phyloP scores from a whole-genome alignment of 768 basidiomycete genomes.

The Erythrobasidium yunnanense region DNA sequence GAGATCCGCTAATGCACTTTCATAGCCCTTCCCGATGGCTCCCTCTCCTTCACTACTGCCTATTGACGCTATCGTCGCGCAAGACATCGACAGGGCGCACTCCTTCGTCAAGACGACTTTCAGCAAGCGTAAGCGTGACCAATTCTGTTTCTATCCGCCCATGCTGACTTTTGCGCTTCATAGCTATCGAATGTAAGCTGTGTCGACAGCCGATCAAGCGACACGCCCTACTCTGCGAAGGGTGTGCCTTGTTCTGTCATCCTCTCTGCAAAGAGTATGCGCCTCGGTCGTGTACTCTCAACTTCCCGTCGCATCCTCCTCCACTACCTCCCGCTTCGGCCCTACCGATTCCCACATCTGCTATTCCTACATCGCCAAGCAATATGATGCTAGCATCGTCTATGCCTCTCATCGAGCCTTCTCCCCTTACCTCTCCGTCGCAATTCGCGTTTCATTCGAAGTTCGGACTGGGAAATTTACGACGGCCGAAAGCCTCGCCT shows the following conservation, averaged over 20 bases:
- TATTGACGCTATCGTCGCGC: neutral
- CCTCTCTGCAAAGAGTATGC: constrained; percentile 32
- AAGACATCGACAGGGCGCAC: constrained; percentile 47
- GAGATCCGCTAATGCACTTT: neutral
- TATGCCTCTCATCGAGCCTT: constrained; percentile 8
- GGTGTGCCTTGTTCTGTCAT: constrained; percentile 81
- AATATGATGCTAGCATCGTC: neutral
- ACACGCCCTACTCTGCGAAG: constrained; percentile 68
- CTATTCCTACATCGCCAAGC: neutral
- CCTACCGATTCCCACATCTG: neutral
- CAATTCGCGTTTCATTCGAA: constrained; percentile 25
- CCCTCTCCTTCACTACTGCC: neutral
- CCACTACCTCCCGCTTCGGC: neutral
- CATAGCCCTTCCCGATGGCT: constrained; percentile 6
- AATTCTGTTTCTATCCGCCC: neutral
- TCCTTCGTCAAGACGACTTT: constrained; percentile 86
- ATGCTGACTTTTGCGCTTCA: neutral
- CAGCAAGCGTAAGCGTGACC: constrained; percentile 61
- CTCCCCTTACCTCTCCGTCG: constrained; percentile 13
- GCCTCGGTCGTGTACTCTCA: constrained; percentile 29
- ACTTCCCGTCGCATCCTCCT: constrained; percentile 27
- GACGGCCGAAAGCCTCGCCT: constrained; percentile 3
- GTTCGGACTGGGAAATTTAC: constrained; percentile 14
- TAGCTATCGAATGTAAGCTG: constrained; percentile 78
- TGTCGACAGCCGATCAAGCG: constrained; percentile 71